Evolutionary conservation across 441 rosid species (phyloP).

Genomic region (Pelargonium citronellum): DNA sequence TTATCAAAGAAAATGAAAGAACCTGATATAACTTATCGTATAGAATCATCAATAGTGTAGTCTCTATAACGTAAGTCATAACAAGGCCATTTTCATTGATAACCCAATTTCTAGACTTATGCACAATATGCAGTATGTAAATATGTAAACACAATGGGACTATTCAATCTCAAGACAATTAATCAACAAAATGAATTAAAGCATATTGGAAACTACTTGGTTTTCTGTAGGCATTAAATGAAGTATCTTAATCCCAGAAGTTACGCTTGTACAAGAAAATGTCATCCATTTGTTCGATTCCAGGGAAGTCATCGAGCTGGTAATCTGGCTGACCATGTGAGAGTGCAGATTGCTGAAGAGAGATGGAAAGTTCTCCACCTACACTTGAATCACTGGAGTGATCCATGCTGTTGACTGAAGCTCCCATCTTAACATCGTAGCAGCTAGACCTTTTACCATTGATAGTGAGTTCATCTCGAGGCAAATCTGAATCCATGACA

Average conservation of each 20-base stretch:
- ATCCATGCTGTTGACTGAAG: neutral
- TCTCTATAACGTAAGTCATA: too few relatives aligned
- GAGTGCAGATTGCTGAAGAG: neutral
- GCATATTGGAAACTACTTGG: slow-evolving; percentile 29
- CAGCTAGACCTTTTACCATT: slow-evolving; percentile 6
- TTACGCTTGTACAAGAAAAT: slow-evolving; percentile 21
- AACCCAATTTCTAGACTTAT: too few relatives aligned
- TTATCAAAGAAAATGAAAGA: neutral
- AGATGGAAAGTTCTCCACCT: neutral
- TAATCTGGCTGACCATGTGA: slow-evolving; percentile 4
- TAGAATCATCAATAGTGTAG: too few relatives aligned
- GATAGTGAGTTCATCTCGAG: neutral
- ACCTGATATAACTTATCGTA: neutral
- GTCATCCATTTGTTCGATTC: slow-evolving; percentile 6
- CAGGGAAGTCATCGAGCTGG: neutral
- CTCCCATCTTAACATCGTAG: neutral
- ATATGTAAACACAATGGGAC: neutral
- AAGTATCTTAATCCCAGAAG: slow-evolving; percentile 41
- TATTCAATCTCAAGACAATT: slow-evolving; percentile 11
- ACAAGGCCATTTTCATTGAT: too few relatives aligned
- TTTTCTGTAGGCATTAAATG: slow-evolving; percentile 27
- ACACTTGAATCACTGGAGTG: neutral
- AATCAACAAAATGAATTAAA: slow-evolving; percentile 22
- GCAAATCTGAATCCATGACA: neutral
- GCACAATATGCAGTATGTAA: too few relatives aligned